phyloP scores from a whole-genome alignment of 176 grass and related monocot genomes.

The Juncus inflexus region DNA sequence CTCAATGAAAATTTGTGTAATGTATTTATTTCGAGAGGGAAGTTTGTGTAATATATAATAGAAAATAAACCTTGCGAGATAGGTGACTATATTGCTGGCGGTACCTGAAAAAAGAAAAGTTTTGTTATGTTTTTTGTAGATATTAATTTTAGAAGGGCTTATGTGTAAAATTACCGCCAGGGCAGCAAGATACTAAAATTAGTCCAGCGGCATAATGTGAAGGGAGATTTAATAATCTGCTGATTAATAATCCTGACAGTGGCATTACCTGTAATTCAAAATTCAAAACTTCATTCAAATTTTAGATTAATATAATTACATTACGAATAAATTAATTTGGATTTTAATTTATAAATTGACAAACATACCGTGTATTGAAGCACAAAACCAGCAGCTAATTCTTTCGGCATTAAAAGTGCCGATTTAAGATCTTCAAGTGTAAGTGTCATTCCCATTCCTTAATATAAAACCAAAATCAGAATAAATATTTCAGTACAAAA shows the following conservation, averaged over 20 bases:
- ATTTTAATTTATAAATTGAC: no score
- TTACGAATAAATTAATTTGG: no score
- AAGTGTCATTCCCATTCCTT: constrained; percentile 96
- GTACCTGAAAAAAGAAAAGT: constrained; percentile 44
- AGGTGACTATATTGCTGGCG: constrained; percentile 91
- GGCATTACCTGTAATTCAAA: constrained; percentile 80
- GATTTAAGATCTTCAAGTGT: constrained; percentile 65
- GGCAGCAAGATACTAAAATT: constrained; percentile 76
- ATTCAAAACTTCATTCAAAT: constrained; percentile 10
- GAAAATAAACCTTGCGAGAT: constrained; percentile 66
- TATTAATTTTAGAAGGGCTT: constrained; percentile 5
- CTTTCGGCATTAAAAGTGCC: constrained; percentile 75
- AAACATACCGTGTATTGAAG: constrained; percentile 81
- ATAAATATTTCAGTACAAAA: background rate
- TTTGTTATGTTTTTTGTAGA: constrained; percentile 31
- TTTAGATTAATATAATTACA: background rate
- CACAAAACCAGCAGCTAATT: constrained; percentile 65
- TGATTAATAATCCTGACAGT: constrained; percentile 59
- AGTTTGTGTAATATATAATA: no score
- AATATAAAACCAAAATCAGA: background rate
- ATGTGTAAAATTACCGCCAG: constrained; percentile 46
- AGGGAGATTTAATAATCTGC: constrained; percentile 72
- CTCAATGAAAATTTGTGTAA: no score
- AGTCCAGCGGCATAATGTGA: constrained; percentile 87
- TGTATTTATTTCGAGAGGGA: no score